Base-by-base conservation (phyloP, 805 yeast genomes). In the Millerago galiae region DNA sequence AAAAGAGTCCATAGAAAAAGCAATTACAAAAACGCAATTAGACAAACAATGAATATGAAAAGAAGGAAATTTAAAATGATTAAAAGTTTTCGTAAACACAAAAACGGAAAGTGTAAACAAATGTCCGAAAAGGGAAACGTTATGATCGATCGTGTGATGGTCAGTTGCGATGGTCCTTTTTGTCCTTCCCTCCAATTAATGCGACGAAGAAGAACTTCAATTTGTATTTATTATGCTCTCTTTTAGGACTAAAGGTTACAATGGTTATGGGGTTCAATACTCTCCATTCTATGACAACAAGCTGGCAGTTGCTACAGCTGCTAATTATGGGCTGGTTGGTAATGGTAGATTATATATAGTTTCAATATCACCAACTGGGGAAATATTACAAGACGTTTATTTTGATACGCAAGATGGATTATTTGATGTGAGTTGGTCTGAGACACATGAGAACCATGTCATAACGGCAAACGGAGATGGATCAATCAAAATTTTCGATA, bases 321-420 rank as follows among this genome's bases (percentile, higher is more conserved):
- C 97, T 24, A 93, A 91, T 65, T 91, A 80, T 61, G 98, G 98
- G 2, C 67, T 91, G 5, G 96, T 89, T 3, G 99, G 99, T 3
- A 91, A 91, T 61, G 99, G 99, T 6, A 74, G 86, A 51, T 66
- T 91, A 25, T 81, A 68, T 51, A 69, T 91, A 1, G 66, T 91
- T 18, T 79, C 78, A 38, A 84, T 91, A 37, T 75, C 72, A 40
- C 75, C 78, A 17, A 65, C 70, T 47, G 98, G 98, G 1, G 54
- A 51, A n/a, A 70, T 87, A 14, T 54, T 55, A 5, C 72, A 72
- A 32, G 78, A 76, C 36, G 63, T 71, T 5, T 60, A 74, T 13
- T 91, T 86, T 67, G 88, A 88, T 47, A 91, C 98, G 0, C 97
- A 91, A 61, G 99, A 91, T 63, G 95, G 96, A 6, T 67, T 90